A percentile compares a stretch with the other conserved stretches of the same genome.
phyloP scores from a whole-genome alignment of 2,329 filamentous ascomycete genomes.

The Fusarium anguioides region DNA sequence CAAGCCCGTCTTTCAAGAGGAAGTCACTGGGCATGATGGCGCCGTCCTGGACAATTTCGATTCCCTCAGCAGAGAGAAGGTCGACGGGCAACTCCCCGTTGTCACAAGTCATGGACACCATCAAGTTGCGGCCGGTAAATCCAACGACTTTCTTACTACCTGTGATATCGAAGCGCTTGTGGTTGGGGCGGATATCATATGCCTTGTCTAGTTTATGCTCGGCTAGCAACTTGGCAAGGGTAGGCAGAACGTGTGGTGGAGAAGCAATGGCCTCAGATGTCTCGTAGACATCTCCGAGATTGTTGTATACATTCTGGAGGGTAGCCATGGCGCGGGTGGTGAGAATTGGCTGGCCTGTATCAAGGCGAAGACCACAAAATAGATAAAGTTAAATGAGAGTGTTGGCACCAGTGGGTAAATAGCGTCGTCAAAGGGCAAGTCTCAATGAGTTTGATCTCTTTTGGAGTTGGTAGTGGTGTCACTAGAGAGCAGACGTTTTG shows the following conservation, averaged over 20 bases:
- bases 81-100: neutral
- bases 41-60: neutral
- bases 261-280: neutral
- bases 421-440: too few relatives aligned
- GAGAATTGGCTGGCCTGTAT: too few relatives aligned
- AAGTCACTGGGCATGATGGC: neutral
- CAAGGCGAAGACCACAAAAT: too few relatives aligned
- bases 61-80: neutral
- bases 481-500: too few relatives aligned
- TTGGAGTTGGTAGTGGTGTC: too few relatives aligned
- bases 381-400: too few relatives aligned
- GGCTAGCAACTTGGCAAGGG: neutral
- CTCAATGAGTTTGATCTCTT: too few relatives aligned
- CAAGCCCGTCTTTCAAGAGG: neutral
- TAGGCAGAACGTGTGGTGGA: neutral
- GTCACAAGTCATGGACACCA: neutral
- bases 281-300: neutral
- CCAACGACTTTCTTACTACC: neutral
- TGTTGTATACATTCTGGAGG: neutral
- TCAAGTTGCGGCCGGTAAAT: neutral
- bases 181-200: neutral
- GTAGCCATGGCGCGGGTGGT: neutral
- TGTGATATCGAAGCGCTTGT: neutral
- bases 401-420: too few relatives aligned
- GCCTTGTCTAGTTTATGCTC: neutral